Base-by-base conservation (phyloP, 306 rosid species). In the Pyrus betulifolia region DNA sequence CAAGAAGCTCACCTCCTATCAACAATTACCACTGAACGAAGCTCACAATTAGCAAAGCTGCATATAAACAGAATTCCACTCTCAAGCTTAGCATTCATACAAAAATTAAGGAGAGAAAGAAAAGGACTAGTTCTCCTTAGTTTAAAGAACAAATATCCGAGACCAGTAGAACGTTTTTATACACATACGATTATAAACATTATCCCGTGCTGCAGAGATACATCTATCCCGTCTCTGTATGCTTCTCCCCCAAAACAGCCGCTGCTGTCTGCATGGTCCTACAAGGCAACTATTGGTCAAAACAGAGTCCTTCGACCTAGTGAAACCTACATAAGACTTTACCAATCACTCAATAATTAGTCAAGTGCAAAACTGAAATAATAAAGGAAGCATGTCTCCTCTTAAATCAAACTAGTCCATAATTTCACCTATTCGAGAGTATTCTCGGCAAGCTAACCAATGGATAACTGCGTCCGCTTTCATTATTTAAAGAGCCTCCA, bases 181-280 rank as follows among this genome's bases (percentile, higher is more conserved):
- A 71, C 31, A 35, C 54, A 13, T 22, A 55, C 13, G 44, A 38
- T 25, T 60, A 57, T 55, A 57, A 59, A 57, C 55, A 57, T 8
- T 58, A 15, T 38, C 40, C 14, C 6, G 52, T n/a, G 35, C 33
- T 18, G 33, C 23, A 8, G 38, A 7, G 87, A 88, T 80, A 52
- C 89, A 77, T 76, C 76, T 78, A 69, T 78, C 78, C 87, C 91
- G 54, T 89, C 88, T 18, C 78, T 31, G 83, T 70, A 76, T 74
- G 89, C 83, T 81, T 82, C 93, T 60, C 93, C 96, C 11, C 98
- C 97, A 77, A 95, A 46, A 85, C 88, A 67, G 97, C 97, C 69
- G 87, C 97, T 17, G 98, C 98, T 64, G 96, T 95, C 89, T 95
- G 97, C 88, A 95, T 84, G 84, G 98, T 89, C 96, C 98, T 92